Evolutionary conservation across 176 grass and related monocot genomes (phyloP).

Genomic region (Carex littledalei): DNA sequence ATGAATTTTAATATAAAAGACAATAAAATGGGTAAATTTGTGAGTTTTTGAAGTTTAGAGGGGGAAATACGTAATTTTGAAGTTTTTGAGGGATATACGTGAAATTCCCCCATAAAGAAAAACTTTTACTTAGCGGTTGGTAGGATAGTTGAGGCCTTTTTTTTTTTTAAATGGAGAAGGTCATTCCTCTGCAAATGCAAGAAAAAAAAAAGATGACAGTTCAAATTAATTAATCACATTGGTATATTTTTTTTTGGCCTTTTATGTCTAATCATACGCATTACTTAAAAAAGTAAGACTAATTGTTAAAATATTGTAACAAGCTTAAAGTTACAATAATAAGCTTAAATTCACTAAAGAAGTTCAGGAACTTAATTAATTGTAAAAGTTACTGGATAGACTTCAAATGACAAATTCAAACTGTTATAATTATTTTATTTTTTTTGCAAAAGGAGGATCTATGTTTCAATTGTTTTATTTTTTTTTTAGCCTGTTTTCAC

Average conservation of each 20-base stretch:
- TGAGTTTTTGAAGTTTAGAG: no score
- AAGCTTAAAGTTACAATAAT: background rate
- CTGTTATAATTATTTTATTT: background rate
- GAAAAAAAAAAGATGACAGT: background rate
- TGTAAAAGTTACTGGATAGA: background rate
- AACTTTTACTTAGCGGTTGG: background rate
- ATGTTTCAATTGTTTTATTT: background rate
- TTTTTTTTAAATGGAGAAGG: background rate
- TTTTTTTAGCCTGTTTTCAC: background rate
- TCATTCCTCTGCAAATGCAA: background rate
- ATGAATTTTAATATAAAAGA: no score
- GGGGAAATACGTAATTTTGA: no score
- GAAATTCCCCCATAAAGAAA: no score
- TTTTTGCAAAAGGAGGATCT: background rate
- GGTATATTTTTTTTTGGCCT: background rate
- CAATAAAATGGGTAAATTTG: no score
- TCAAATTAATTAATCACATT: background rate
- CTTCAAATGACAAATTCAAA: background rate
- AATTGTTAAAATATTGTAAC: no score
- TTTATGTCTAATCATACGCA: no score
- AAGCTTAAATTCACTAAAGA: background rate
- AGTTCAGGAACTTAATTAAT: background rate
- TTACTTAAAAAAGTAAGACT: no score
- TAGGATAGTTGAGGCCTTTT: background rate
- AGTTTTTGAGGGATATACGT: no score